Base-by-base conservation (phyloP, 2,329 filamentous ascomycete genomes). In the Aspergillus spinulosporus region DNA sequence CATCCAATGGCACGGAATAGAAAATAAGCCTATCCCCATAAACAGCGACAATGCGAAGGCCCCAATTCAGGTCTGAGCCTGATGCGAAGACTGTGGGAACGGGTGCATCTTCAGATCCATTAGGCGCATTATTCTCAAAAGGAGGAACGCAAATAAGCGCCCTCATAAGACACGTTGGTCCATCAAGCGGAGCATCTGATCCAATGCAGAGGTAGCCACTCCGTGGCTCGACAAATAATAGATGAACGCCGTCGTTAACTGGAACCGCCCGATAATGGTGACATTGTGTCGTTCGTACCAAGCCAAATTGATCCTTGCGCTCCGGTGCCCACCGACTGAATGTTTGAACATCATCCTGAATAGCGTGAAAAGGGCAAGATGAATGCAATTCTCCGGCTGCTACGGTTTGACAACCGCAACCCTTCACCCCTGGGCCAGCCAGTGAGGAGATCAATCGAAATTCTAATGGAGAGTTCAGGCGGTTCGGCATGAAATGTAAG, bases 231-330 rank as follows among this genome's bases (percentile, higher is more conserved):
- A 83, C 84, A 66, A 87, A 88, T 4, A 88, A 70, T 36, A 89
- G 76, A 62, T 88, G 84, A 55, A 82, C 75, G 1, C 86, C 85
- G 66, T 89, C 87, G 59, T 83, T 86, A 39, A 89, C 68, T 3
- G 87, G 86, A 9, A 87, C 72, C 2, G 85, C 85, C 45, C 80
- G 81, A 63, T 85, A 87, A 63, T 88, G 84, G 64, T 88, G 84
- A 34, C 79, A 79, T 48, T 74, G 75, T 1, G 73, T 75, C 12
- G 75, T 73, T 32, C 74, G 71, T n/a, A 78, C 67, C 6, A 72
- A 64, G 32, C 66, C 72, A 28, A 72, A 59, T 26, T 62, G 64
- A 58, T 57, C 49, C 52, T 59, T 56, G 44, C 63, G 54, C 57
- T 64, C 45, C 49, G 62, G 42, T 40, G 57, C 56, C 59, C 62